These are phyloP conservation scores for Cynara cardunculus DNA, from an alignment of 129 eudicot genomes.

Conservation along the genomic window DNA sequence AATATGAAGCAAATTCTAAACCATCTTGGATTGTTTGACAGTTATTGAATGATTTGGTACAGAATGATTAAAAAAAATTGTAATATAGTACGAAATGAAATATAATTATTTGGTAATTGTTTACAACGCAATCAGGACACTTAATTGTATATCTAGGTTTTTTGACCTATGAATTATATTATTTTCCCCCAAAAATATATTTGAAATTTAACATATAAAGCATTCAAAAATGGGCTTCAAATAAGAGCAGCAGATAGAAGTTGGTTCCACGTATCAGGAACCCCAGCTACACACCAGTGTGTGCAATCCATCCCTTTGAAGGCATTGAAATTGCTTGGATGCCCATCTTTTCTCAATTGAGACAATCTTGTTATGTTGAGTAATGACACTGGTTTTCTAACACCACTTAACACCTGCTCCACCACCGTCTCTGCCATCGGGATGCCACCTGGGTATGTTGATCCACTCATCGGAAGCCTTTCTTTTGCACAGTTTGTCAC, in stretches of 20 bases:
- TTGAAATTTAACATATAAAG: neutral
- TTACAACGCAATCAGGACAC: too few species aligned
- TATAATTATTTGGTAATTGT: too few species aligned
- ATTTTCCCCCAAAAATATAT: neutral
- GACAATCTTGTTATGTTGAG: slow-evolving; percentile 61
- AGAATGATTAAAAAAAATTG: too few species aligned
- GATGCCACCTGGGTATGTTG: slow-evolving; percentile 38
- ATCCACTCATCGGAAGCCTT: slow-evolving; percentile 42
- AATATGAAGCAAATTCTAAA: too few species aligned
- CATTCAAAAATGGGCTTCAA: slow-evolving; percentile 1
- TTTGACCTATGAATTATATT: neutral
- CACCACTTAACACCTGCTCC: slow-evolving; percentile 42
- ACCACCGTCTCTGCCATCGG: slow-evolving; percentile 46
- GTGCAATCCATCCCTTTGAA: slow-evolving; percentile 62
- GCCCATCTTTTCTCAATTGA: slow-evolving; percentile 73
- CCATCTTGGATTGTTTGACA: too few species aligned
- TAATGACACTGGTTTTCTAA: slow-evolving; percentile 36
- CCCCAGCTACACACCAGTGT: slow-evolving; percentile 83
- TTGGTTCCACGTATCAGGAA: slow-evolving; percentile 75
- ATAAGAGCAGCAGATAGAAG: slow-evolving; percentile 40
- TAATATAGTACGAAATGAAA: too few species aligned
- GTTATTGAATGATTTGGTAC: too few species aligned
- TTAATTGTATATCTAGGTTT: neutral
- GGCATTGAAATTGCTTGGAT: slow-evolving; percentile 48
- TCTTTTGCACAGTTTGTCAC: slow-evolving; percentile 46